Evolutionary conservation across 192 early-diverging fungal genomes (phyloP).

Genomic region (Coemansia sp.): DNA sequence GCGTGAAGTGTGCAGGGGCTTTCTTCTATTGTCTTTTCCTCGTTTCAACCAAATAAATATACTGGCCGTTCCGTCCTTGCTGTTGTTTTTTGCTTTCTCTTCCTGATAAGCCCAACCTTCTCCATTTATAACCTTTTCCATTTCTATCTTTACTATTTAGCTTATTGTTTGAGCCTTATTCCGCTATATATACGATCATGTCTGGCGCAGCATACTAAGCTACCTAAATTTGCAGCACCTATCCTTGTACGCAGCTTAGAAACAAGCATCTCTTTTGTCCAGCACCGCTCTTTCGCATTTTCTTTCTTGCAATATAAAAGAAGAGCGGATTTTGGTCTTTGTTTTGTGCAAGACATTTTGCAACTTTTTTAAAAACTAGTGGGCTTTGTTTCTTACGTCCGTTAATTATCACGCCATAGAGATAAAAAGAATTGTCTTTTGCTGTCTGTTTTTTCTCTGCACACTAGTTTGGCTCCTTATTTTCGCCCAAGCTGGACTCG

Average conservation of each 20-base stretch:
- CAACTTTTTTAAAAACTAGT: not conserved
- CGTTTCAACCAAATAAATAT: constrained; percentile 4
- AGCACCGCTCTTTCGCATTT: not conserved
- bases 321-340: not conserved
- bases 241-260: not conserved
- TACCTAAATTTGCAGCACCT: constrained; percentile 12
- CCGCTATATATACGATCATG: constrained; percentile 1
- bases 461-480: constrained; percentile 1
- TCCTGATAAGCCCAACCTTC: not conserved
- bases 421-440: not conserved
- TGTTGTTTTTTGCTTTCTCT: not conserved
- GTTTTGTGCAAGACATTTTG: not conserved
- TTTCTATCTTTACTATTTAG: not conserved
- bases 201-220: constrained; percentile 8
- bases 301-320: not conserved
- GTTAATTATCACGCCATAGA: not conserved
- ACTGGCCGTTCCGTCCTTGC: not conserved
- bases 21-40: constrained; percentile 5
- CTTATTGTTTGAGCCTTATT: not conserved
- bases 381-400: not conserved
- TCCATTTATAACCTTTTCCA: not conserved
- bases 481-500: not conserved
- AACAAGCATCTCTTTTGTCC: not conserved
- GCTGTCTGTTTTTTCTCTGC: not conserved
- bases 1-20: not conserved